Evolutionary conservation across 192 early-diverging fungal species (phyloP).

Genomic region (Mortierella antarctica): DNA sequence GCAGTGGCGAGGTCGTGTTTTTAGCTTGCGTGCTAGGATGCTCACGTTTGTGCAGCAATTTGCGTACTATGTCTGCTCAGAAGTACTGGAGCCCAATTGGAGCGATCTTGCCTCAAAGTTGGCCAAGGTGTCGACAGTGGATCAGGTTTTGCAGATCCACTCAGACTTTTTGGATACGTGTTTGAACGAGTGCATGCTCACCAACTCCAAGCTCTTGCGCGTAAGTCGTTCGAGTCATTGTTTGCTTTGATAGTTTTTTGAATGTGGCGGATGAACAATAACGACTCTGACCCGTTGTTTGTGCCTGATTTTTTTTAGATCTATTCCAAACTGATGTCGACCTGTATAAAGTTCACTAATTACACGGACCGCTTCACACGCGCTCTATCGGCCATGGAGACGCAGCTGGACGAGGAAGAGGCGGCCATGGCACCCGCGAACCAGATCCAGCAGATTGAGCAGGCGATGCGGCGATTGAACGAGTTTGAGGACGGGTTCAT

Average conservation of each 20-base stretch:
- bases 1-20: constrained; percentile 71
- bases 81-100: constrained; percentile 96
- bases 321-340: constrained; percentile 70
- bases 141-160: constrained; percentile 85
- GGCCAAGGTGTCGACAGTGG: constrained; percentile 79
- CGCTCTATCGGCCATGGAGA: constrained; percentile 50
- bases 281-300: background rate
- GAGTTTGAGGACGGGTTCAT: constrained; percentile 72
- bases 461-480: constrained; percentile 51
- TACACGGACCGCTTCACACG: constrained; percentile 68
- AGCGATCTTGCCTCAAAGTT: constrained; percentile 72
- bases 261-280: background rate
- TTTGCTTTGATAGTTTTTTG: constrained; percentile 5
- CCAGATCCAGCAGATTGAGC: constrained; percentile 55
- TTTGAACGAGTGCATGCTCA: constrained; percentile 92
- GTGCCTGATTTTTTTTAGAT: constrained; percentile 52
- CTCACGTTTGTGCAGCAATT: constrained; percentile 93
- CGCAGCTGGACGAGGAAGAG: constrained; percentile 42
- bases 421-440: constrained; percentile 43
- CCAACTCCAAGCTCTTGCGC: constrained; percentile 83
- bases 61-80: constrained; percentile 88
- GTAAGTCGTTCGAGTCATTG: constrained; percentile 64
- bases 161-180: constrained; percentile 87
- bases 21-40: constrained; percentile 83
- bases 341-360: constrained; percentile 67